Evolutionary conservation across 2,329 filamentous ascomycete genomes (phyloP), one percentile per base, ranked within the genome.

Genomic region (Aspergillus sp.): DNA sequence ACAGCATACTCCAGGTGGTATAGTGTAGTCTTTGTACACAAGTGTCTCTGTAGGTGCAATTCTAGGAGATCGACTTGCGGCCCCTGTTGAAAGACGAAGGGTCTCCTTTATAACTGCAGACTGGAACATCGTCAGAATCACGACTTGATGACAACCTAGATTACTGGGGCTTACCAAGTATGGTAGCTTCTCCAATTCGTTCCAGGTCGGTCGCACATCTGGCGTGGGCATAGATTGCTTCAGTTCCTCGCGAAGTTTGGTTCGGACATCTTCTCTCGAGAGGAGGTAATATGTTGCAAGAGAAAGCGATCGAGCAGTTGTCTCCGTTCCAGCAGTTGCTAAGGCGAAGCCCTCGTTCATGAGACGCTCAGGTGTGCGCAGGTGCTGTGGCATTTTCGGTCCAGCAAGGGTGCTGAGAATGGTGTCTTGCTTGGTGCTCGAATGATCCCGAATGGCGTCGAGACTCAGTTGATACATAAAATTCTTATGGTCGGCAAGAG

Each of bases 71-170:
- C 64, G 47, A 53, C 51, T 57, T 38, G 60, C 35, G 0, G 69
- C 63, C 0, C 67, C 70, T 7, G 70, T 72, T 13, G 69, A 68
- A 2, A 76, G 46, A 3, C 74, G 68, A 6, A 75, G 50, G 0
- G 65, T 55, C 50, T 64, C 60, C 2, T 41, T 48, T 13, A 64
- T 43, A 2, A 58, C 35, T 2, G 38, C 55, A 23, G 49, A 50
- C 53, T 60, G 17, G 6, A 37, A 5, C 7, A 15, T 7, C 10
- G 9, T 30, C 19, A 33, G 20, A 7, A 25, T 6, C 20, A 20
- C 20, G 5, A 4, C 1, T 10, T 4, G 3, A 2, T 12, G 5
- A 27, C 4, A 7, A 15, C 2, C 30, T 9, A 32, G 7, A 12
- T 20, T 25, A 22, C 13, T 5, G 6, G 6, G n/a, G 41, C 45